These are phyloP conservation scores for Aspergillus sclerotioniger DNA, from an alignment of 495 filamentous ascomycete species.

Conservation along the genomic window DNA sequence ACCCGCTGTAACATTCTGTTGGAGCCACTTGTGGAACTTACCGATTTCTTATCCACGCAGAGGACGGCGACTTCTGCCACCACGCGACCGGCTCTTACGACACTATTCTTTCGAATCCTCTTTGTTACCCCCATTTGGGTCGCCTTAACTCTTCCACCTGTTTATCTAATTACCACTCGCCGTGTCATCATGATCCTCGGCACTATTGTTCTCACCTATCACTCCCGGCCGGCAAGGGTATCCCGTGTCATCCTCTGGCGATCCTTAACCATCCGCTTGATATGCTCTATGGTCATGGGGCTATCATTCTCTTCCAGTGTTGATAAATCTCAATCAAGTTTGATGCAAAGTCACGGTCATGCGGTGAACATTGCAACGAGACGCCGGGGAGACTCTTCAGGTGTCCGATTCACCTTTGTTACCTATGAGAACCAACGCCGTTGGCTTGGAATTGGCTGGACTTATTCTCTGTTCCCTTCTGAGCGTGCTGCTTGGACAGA, in stretches of 20 bases:
- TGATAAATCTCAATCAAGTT: slow-evolving; percentile 26
- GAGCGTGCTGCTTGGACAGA: slow-evolving; percentile 93
- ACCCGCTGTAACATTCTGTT: slow-evolving; percentile 86
- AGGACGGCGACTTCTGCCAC: slow-evolving; percentile 88
- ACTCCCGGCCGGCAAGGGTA: slow-evolving; percentile 82
- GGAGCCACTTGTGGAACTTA: slow-evolving; percentile 81
- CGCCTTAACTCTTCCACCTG: slow-evolving; percentile 71
- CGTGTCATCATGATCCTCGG: slow-evolving; percentile 76
- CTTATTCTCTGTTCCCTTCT: slow-evolving; percentile 80
- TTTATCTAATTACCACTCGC: slow-evolving; percentile 82
- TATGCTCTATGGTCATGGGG: slow-evolving; percentile 71
- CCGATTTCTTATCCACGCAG: slow-evolving; percentile 91
- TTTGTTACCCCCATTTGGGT: slow-evolving; percentile 88
- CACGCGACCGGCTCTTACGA: slow-evolving; percentile 85
- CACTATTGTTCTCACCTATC: slow-evolving; percentile 83
- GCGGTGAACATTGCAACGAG: slow-evolving; percentile 50
- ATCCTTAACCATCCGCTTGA: slow-evolving; percentile 66
- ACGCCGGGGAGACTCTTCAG: slow-evolving; percentile 58
- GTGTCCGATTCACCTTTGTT: slow-evolving; percentile 92
- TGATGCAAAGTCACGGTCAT: slow-evolving; percentile 40
- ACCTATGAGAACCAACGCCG: slow-evolving; percentile 95
- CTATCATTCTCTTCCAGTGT: slow-evolving; percentile 59
- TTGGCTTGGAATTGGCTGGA: slow-evolving; percentile 96
- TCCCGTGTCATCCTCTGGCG: slow-evolving; percentile 89
- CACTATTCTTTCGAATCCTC: slow-evolving; percentile 84